Conservation (phyloP, 2,329 filamentous ascomycete species). For the Aspergillus sergii region DNA sequence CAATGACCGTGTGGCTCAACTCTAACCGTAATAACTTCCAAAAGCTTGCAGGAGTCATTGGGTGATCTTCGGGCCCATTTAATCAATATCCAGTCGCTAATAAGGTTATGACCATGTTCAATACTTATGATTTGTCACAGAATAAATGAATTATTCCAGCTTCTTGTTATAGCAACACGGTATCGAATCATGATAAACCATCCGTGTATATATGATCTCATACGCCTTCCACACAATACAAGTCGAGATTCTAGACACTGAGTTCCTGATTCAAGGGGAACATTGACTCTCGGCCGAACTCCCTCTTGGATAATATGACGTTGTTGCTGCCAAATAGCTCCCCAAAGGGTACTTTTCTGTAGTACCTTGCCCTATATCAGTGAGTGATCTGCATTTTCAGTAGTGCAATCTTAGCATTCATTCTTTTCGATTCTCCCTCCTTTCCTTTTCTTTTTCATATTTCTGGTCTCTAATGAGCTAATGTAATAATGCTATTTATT, state of each 20-base stretch:
- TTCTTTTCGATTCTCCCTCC: neutral
- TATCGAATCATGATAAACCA: neutral
- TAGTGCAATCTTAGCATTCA: too few species aligned
- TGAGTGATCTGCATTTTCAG: neutral
- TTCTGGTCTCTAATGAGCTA: neutral
- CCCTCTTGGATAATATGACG: neutral
- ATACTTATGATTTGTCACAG: neutral
- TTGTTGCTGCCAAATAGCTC: neutral
- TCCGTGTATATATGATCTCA: neutral
- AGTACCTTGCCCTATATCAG: neutral
- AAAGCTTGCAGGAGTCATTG: neutral
- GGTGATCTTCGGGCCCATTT: neutral
- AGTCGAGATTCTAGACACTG: neutral
- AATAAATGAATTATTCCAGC: neutral
- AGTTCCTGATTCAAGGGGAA: neutral
- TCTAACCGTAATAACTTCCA: neutral
- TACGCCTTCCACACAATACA: neutral
- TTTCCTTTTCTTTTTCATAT: neutral
- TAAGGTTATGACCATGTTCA: too few species aligned
- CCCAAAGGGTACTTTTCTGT: too few species aligned
- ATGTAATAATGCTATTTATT: neutral
- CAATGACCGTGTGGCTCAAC: neutral
- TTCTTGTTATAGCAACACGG: neutral
- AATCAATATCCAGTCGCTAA: neutral
- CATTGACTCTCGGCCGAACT: neutral